Percentiles rank a stretch among this genome's conserved stretches.
These are phyloP conservation scores for Fusarium camptoceras DNA, from an alignment of 2,329 filamentous ascomycete genomes.

Conservation along the genomic window DNA sequence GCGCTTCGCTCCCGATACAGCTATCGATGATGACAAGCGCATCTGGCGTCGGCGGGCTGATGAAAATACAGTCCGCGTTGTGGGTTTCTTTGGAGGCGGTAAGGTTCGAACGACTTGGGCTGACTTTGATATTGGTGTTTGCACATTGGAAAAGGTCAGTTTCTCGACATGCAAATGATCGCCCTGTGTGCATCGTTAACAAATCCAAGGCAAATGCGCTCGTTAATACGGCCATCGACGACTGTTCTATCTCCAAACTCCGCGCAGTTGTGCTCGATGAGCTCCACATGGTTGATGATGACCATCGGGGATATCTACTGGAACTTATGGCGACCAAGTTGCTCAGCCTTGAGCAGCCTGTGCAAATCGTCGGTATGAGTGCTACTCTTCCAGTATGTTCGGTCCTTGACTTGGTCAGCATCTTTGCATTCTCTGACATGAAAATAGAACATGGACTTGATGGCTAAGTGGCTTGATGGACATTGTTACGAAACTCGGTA, in stretches of 20 bases:
- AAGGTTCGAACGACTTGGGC: conserved; percentile 75
- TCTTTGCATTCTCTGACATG: conserved; percentile 2
- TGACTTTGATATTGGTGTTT: conserved; percentile 82
- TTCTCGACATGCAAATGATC: background rate
- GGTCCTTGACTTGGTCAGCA: no score
- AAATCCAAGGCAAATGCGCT: conserved; percentile 74
- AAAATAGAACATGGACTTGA: conserved; percentile 72
- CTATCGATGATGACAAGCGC: conserved; percentile 51
- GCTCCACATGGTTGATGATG: conserved; percentile 85
- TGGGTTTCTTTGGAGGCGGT: conserved; percentile 80
- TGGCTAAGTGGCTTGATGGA: conserved; percentile 77
- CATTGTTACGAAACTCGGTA: conserved; percentile 80
- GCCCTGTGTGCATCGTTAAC: conserved; percentile 2
- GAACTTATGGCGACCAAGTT: conserved; percentile 81
- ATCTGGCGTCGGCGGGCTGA: conserved; percentile 67
- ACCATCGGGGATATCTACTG: conserved; percentile 78
- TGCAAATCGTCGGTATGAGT: conserved; percentile 84
- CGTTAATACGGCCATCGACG: conserved; percentile 78
- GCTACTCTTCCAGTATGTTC: conserved; percentile 75
- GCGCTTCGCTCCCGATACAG: conserved; percentile 52
- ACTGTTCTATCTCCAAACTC: conserved; percentile 73
- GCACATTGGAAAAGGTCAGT: conserved; percentile 78
- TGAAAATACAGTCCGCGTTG: conserved; percentile 71
- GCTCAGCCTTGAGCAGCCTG: conserved; percentile 72
- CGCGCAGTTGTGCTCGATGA: conserved; percentile 79